These are phyloP conservation scores for Saitozyma podzolica DNA, from an alignment of 768 basidiomycete genomes.

Conservation along the genomic window DNA sequence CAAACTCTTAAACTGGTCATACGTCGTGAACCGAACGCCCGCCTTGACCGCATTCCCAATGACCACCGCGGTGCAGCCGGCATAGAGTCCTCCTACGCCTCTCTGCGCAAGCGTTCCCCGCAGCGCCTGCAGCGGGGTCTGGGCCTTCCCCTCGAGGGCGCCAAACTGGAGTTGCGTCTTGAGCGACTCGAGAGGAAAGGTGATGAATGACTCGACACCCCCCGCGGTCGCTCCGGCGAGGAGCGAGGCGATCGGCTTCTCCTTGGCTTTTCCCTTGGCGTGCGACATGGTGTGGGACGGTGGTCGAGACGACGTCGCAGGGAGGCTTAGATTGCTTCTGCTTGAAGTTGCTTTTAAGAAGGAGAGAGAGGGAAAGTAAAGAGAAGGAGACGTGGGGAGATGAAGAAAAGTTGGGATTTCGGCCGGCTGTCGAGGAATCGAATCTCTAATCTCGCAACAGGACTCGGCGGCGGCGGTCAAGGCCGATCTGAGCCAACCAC, in stretches of 20 bases:
- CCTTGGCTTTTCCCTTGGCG: conserved; percentile 53
- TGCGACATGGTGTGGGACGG: neutral
- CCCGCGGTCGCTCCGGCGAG: conserved; percentile 90
- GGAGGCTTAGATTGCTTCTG: neutral
- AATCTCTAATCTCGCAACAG: neutral
- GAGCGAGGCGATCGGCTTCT: conserved; percentile 82
- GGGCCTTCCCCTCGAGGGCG: conserved; percentile 48
- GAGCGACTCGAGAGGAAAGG: conserved; percentile 86
- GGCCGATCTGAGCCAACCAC: neutral
- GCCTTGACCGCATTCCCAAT: conserved; percentile 92
- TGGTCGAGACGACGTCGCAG: neutral
- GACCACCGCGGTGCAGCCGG: conserved; percentile 84
- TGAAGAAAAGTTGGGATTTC: neutral
- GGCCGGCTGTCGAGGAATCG: neutral
- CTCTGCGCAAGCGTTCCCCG: conserved; percentile 69
- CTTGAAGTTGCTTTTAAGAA: too few relatives aligned
- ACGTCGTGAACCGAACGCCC: conserved; percentile 91
- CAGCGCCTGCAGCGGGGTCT: conserved; percentile 57
- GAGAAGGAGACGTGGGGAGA: neutral
- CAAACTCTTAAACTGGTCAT: conserved; percentile 84
- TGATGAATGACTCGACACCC: conserved; percentile 77
- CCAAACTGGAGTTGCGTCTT: conserved; percentile 90
- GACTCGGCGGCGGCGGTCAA: neutral
- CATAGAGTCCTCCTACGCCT: conserved; percentile 85
- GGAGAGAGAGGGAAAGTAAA: neutral